Conservation (phyloP, 768 basidiomycete species). For the Lactarius tabidus region DNA sequence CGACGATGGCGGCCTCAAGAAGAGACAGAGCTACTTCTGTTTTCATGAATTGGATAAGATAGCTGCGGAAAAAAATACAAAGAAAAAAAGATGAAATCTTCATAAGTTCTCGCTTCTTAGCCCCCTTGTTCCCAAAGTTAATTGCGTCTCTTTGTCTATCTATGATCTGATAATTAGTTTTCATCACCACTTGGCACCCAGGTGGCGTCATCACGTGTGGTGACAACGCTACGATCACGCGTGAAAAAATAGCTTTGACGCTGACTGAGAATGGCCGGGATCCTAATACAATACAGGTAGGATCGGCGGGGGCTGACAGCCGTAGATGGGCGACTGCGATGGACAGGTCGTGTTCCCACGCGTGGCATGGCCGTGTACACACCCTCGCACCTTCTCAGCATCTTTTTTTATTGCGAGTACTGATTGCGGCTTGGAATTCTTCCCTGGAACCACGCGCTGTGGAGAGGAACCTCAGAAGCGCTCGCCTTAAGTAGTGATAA, state of each 20-base stretch:
- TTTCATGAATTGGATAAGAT: not conserved
- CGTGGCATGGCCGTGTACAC: not conserved
- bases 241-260: not conserved
- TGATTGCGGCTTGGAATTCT: slow-evolving; percentile 9
- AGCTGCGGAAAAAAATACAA: not conserved
- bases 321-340: not conserved
- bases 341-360: not conserved
- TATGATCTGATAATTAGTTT: not conserved
- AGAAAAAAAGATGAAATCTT: not conserved
- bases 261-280: not conserved
- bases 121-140: not conserved
- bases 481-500: not conserved
- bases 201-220: slow-evolving; percentile 4
- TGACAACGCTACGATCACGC: slow-evolving; percentile 1
- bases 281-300: not conserved
- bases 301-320: not conserved
- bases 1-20: not conserved
- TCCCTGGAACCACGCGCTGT: slow-evolving; percentile 1
- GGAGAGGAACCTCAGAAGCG: not conserved
- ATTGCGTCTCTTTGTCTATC: not conserved
- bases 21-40: slow-evolving; percentile 4
- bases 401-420: not conserved
- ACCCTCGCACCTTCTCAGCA: not conserved
- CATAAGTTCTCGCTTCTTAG: not conserved
- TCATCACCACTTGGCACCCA: not conserved